Base-by-base conservation (phyloP, 352 stramenopile genomes). In the Pythium insidiosum region DNA sequence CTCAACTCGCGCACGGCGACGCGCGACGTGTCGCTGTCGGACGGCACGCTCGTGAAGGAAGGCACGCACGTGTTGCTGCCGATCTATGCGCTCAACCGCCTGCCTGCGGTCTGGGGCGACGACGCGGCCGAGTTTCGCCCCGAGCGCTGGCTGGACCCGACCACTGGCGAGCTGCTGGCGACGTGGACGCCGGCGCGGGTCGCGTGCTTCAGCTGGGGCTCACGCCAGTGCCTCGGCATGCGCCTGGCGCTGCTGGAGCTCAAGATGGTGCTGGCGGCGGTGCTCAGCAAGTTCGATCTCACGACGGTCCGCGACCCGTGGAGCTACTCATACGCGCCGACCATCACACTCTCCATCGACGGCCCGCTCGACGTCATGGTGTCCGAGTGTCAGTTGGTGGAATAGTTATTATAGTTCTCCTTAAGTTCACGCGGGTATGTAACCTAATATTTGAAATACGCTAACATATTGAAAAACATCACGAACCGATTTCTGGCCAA, bases 181-280 rank as follows among this genome's bases (percentile, higher is more conserved):
- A 52, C 73, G 24, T 71, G n/a, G n/a, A n/a, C 59, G 15, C 61
- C 68, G 1, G 71, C 68, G 52, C 62, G 75, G 43, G 77, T 73
- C 38, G 47, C 65, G 0, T 58, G 55, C 15, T 88, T 90, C 49
- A 38, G 76, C 5, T 64, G 52, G 4, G 77, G 74, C 0, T 64
- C 63, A 11, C 70, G 68, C 6, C 63, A 64, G 42, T 90, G 73
- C 45, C 56, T 87, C 21, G 77, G 73, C 20, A 76, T 79, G 65
- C 47, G 55, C 18, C 71, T 84, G 45, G 71, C 68, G 6, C 30
- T 78, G 26, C 43, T 80, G 15, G 65, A 84, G 52, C 59, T 84
- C 40, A 75, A 72, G 46, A 73, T 70, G 25, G 53, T 61, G 25
- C 47, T 70, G 19, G 68, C 68, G 2, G 38, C 55, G 33, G 47